A percentile compares a stretch with the other conserved stretches of the same genome.
Evolutionary conservation across 1,284 basidiomycete genomes (phyloP).

Genomic region (Chalciporus sp.): DNA sequence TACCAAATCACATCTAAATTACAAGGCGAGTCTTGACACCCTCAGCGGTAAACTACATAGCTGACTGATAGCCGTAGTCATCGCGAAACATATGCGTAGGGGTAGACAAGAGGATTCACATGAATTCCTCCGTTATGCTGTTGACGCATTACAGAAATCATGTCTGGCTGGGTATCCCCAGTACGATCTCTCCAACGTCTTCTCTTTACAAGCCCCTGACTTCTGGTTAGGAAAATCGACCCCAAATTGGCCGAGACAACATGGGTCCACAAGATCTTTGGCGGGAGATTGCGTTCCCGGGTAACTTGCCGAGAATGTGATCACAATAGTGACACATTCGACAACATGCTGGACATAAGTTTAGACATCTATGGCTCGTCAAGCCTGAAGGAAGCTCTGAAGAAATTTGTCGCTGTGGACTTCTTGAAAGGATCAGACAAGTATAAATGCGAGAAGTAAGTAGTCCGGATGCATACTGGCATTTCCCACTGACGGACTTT

Average conservation of each 20-base stretch:
- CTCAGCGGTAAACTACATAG: slow-evolving; percentile 1
- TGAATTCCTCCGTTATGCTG: slow-evolving; percentile 94
- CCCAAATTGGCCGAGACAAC: slow-evolving; percentile 84
- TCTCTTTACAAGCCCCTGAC: slow-evolving; percentile 10
- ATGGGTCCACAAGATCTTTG: slow-evolving; percentile 95
- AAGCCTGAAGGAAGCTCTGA: slow-evolving; percentile 75
- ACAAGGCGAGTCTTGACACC: slow-evolving; percentile 53
- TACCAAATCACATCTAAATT: slow-evolving; percentile 64
- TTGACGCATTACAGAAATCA: slow-evolving; percentile 89
- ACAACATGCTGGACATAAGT: slow-evolving; percentile 92
- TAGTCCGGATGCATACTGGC: slow-evolving; percentile 15
- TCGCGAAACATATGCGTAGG: slow-evolving; percentile 88
- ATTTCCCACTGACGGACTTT: slow-evolving; percentile 5
- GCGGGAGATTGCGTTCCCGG: slow-evolving; percentile 88
- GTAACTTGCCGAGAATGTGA: slow-evolving; percentile 88
- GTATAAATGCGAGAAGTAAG: slow-evolving; percentile 97
- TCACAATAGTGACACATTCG: slow-evolving; percentile 95
- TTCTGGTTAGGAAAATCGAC: slow-evolving; percentile 68
- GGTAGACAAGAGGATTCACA: slow-evolving; percentile 98
- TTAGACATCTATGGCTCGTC: slow-evolving; percentile 77
- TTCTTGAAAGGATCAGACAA: slow-evolving; percentile 89
- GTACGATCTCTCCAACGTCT: slow-evolving; percentile 43
- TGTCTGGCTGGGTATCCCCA: slow-evolving; percentile 74
- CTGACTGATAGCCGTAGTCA: slow-evolving; percentile 52
- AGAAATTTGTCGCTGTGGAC: slow-evolving; percentile 84